phyloP scores from a whole-genome alignment of 2,329 filamentous ascomycete genomes.

The Teratosphaeriaceae sp. region DNA sequence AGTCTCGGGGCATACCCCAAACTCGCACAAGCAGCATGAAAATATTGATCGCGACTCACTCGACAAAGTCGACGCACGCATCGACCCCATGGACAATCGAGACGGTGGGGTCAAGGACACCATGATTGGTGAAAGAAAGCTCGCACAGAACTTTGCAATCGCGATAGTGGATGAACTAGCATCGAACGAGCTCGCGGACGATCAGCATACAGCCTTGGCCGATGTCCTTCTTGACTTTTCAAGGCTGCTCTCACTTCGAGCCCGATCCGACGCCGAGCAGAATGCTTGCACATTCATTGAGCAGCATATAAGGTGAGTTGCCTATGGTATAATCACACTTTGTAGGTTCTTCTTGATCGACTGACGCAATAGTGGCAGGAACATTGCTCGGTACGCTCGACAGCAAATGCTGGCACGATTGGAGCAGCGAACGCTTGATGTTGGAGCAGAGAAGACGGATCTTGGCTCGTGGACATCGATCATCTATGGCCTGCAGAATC shows the following conservation, averaged over 20 bases:
- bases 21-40: too few species aligned
- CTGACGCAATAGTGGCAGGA: neutral
- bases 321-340: too few species aligned
- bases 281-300: neutral
- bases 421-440: neutral
- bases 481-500: neutral
- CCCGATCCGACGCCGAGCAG: neutral
- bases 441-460: neutral
- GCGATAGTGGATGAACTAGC: neutral
- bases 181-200: neutral
- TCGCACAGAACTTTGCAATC: too few species aligned
- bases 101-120: too few species aligned
- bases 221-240: neutral
- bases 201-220: neutral
- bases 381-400: neutral
- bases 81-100: too few species aligned
- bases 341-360: too few species aligned
- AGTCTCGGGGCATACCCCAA: too few species aligned
- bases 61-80: too few species aligned
- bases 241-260: neutral
- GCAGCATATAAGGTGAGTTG: neutral
- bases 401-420: neutral
- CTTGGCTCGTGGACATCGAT: neutral
- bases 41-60: too few species aligned
- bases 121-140: too few species aligned